Conservation (phyloP, 768 basidiomycete genomes). For the Lentinula edodes region DNA sequence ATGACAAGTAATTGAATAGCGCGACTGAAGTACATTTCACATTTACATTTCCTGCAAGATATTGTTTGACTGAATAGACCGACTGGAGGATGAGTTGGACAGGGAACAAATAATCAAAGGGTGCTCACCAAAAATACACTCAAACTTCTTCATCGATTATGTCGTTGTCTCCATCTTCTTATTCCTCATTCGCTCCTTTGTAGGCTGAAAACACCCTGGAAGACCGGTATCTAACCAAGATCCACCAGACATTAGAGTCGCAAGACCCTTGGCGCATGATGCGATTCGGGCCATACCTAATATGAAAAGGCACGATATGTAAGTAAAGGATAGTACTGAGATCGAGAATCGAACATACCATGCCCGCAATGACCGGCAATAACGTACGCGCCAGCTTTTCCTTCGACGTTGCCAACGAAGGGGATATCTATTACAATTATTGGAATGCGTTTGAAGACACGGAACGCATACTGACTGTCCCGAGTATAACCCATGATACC, state of each 20-base stretch:
- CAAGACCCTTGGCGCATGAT: conserved; percentile 4
- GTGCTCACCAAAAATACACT: too few relatives aligned
- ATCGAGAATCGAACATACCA: conserved; percentile 12
- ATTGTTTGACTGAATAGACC: too few relatives aligned
- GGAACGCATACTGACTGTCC: not conserved
- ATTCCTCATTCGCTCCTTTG: conserved; percentile 2
- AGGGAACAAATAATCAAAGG: too few relatives aligned
- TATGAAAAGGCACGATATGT: too few relatives aligned
- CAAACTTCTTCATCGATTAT: too few relatives aligned
- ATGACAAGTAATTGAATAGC: too few relatives aligned
- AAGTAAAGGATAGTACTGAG: not conserved
- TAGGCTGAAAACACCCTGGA: conserved; percentile 3
- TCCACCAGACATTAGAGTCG: conserved; percentile 1
- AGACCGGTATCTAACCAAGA: conserved; percentile 4
- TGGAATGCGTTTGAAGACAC: not conserved
- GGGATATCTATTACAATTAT: conserved; percentile 7
- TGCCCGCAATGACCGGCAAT: conserved; percentile 18
- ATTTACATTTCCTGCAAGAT: too few relatives aligned
- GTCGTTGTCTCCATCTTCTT: too few relatives aligned
- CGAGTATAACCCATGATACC: conserved; percentile 6
- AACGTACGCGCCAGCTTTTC: conserved; percentile 14
- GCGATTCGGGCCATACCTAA: conserved; percentile 2
- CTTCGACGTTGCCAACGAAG: conserved; percentile 15
- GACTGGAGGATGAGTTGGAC: too few relatives aligned
- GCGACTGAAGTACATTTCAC: too few relatives aligned